Conservation (phyloP, 176 grass and related monocot species). For the Zizania latifolia region DNA sequence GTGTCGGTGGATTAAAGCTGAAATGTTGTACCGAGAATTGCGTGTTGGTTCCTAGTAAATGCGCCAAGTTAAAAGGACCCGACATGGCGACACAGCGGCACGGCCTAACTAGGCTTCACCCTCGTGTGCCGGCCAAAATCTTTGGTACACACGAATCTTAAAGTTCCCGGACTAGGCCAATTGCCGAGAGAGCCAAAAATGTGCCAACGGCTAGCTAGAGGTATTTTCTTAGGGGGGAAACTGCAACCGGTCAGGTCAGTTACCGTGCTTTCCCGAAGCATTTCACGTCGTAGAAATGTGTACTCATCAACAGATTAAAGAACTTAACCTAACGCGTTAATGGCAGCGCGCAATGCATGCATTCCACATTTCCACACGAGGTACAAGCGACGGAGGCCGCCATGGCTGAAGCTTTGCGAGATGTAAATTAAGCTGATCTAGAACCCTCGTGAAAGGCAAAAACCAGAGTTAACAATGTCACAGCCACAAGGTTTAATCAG, state of each 20-base stretch:
- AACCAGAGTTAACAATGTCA: background rate
- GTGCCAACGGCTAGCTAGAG: constrained; percentile 30
- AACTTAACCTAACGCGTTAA: background rate
- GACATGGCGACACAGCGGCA: background rate
- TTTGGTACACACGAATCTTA: background rate
- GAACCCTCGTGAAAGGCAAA: background rate
- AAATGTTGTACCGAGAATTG: too few relatives aligned
- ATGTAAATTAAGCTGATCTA: background rate
- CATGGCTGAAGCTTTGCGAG: background rate
- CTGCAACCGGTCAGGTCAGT: background rate
- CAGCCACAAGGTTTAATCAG: background rate
- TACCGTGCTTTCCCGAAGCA: background rate
- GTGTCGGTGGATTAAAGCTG: constrained; percentile 10
- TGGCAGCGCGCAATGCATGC: background rate
- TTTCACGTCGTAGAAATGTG: background rate
- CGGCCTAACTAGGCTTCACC: background rate
- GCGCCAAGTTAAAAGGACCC: background rate
- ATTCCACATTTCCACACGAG: background rate
- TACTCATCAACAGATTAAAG: background rate
- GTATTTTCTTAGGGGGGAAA: background rate
- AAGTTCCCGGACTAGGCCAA: background rate
- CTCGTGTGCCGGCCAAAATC: constrained; percentile 10
- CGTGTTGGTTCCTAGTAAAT: too few relatives aligned
- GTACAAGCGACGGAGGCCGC: background rate
- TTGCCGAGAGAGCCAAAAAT: background rate